Percentiles rank a stretch among this genome's conserved stretches.
Conservation (phyloP, 2,329 filamentous ascomycete genomes). For the Berkeleyomyces basicola region DNA sequence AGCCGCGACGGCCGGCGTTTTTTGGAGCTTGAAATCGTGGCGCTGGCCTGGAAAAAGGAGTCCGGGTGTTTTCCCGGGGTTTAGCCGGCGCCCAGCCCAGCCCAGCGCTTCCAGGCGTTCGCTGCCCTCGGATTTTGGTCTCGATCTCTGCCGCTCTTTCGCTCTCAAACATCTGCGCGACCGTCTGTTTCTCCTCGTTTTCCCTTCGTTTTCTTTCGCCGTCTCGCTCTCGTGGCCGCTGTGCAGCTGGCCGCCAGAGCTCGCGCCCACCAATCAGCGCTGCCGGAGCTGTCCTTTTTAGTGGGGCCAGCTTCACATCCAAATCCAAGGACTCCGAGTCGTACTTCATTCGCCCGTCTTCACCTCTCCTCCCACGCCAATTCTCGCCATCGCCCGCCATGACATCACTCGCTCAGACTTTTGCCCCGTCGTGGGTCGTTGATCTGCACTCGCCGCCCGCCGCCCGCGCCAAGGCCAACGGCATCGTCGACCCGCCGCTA, state of each 20-base stretch:
- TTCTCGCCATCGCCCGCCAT: background rate
- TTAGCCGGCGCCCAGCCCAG: background rate
- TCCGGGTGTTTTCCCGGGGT: background rate
- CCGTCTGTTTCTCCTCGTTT: background rate
- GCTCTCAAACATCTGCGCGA: background rate
- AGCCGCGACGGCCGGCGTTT: background rate
- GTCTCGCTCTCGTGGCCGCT: background rate
- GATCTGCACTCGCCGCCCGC: slow-evolving; percentile 58
- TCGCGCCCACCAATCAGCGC: background rate
- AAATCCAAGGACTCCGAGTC: too few species aligned
- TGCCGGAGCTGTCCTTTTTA: background rate
- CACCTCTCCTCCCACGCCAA: background rate
- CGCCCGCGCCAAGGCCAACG: slow-evolving; percentile 45
- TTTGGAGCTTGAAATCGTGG: background rate
- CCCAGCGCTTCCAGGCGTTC: too few species aligned
- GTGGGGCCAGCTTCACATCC: background rate
- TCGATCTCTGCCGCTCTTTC: background rate
- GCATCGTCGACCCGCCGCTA: slow-evolving; percentile 73
- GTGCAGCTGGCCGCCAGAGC: background rate
- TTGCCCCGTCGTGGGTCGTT: slow-evolving; percentile 61
- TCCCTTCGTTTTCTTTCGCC: background rate
- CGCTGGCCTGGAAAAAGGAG: background rate
- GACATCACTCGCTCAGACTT: background rate
- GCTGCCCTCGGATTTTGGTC: too few species aligned
- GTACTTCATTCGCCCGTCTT: background rate